phyloP scores from a whole-genome alignment of 305 asterid genomes.

The Ilex paraguariensis region DNA sequence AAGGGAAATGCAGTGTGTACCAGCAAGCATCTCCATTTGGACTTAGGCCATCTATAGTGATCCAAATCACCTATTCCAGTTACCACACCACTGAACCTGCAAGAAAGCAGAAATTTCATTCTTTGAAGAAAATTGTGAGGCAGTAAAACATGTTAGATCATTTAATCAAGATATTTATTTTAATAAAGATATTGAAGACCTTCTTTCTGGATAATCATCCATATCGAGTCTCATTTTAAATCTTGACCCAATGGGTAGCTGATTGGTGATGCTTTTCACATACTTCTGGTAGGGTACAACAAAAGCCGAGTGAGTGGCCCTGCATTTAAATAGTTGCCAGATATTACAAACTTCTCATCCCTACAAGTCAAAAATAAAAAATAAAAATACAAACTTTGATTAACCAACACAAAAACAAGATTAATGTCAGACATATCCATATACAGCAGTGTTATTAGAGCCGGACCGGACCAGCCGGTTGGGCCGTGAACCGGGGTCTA shows the following conservation, averaged over 20 bases:
- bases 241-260: slow-evolving; percentile 66
- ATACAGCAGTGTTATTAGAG: too few relatives aligned
- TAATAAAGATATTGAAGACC: slow-evolving; percentile 30
- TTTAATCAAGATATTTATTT: background rate
- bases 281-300: slow-evolving; percentile 70
- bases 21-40: slow-evolving; percentile 97
- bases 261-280: slow-evolving; percentile 48
- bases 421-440: too few relatives aligned
- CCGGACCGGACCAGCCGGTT: too few relatives aligned
- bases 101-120: background rate
- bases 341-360: too few relatives aligned
- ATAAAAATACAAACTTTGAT: too few relatives aligned
- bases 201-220: slow-evolving; percentile 96
- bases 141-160: background rate
- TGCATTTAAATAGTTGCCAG: slow-evolving; percentile 17
- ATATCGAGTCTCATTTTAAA: slow-evolving; percentile 79
- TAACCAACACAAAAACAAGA: too few relatives aligned
- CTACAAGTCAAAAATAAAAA: too few relatives aligned
- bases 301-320: slow-evolving; percentile 81
- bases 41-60: slow-evolving; percentile 80
- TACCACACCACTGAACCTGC: slow-evolving; percentile 91
- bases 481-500: too few relatives aligned
- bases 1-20: slow-evolving; percentile 28
- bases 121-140: background rate
- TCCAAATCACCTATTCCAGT: slow-evolving; percentile 77